Base-by-base conservation (phyloP, 2,329 filamentous ascomycete genomes). In the Calonectria fujianensis region DNA sequence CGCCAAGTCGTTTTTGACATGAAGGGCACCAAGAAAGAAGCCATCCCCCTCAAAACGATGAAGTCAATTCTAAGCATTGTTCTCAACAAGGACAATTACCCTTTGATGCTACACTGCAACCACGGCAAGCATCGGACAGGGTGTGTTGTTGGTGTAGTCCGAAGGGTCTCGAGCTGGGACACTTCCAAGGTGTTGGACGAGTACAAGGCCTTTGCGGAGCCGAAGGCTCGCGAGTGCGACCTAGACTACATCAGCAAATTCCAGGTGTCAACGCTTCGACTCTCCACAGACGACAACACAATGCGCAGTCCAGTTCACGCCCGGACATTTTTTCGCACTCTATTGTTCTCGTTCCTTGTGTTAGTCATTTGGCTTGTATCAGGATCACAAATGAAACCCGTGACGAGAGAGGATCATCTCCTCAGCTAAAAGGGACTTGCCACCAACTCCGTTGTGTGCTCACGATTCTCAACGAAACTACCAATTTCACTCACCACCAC, bases 91-190 rank as follows among this genome's bases (percentile, higher is more conserved):
- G 85, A 88, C 41, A 95, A 97, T 76, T 93, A 97, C 78, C 96
- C 96, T 0, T 85, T 98, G 14, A 89, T 98, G 50, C 90, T 98
- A 61, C 96, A 98, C 84, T 98, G 96, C 89, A 98, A 98, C 83
- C 96, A 98, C 79, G 96, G 96, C 82, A 97, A 95, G 90, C 96
- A 98, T 82, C 94, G 96, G 73, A 98, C 96, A 24, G 96, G 96
- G 29, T 98, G 96, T 82, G 93, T 97, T n/a, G 90, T 96, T 64
- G 96, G 92, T 24, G 93, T 94, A 72, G 90, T 97, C 76, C 93
- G 96, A 76, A 95, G 94, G 82, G 85, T 94, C 16, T 90, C 92
- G 18, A 92, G 94, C 18, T 95, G 94, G 92, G 87, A 91, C 24
- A 83, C 92, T 1, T 83, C 89, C 1, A 86, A 87, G 20, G 91